Percentiles rank a stretch among this genome's conserved stretches.
These are phyloP conservation scores for Lachancea nothofagi DNA, from an alignment of 805 yeast genomes.

Conservation along the genomic window DNA sequence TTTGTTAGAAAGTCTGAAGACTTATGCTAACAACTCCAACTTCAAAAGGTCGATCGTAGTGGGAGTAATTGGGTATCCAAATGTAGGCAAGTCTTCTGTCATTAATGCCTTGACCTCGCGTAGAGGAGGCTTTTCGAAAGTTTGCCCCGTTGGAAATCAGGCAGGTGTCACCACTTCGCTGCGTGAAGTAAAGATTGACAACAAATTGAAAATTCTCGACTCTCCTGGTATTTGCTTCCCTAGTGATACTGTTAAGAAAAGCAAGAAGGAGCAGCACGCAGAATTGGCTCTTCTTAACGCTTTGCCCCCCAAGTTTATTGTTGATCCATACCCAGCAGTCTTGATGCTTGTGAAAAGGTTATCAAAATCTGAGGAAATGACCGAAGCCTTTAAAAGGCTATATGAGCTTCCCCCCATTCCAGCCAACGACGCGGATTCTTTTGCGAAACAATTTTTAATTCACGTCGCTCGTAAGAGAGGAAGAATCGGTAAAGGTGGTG, in stretches of 20 bases:
- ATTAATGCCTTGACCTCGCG: conserved; percentile 83
- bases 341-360: conserved; percentile 69
- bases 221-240: conserved; percentile 99
- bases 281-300: conserved; percentile 84
- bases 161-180: conserved; percentile 94
- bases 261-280: conserved; percentile 70
- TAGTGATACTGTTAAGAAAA: conserved; percentile 45
- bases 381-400: conserved; percentile 63
- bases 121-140: conserved; percentile 59
- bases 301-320: conserved; percentile 76
- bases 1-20: conserved; percentile 73
- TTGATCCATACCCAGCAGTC: conserved; percentile 81
- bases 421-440: conserved; percentile 63
- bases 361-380: conserved; percentile 68
- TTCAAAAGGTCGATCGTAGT: conserved; percentile 85
- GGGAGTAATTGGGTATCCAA: conserved; percentile 96
- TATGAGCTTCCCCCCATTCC: conserved; percentile 81
- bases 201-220: conserved; percentile 80
- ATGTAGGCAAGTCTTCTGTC: conserved; percentile 93
- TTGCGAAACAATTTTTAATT: conserved; percentile 78
- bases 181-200: conserved; percentile 89
- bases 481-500: conserved; percentile 85
- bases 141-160: conserved; percentile 95
- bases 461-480: conserved; percentile 93
- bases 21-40: conserved; percentile 77